Percentiles rank a stretch among this genome's conserved stretches.
phyloP scores from a whole-genome alignment of 495 filamentous ascomycete genomes.

The Terfezia boudieri region DNA sequence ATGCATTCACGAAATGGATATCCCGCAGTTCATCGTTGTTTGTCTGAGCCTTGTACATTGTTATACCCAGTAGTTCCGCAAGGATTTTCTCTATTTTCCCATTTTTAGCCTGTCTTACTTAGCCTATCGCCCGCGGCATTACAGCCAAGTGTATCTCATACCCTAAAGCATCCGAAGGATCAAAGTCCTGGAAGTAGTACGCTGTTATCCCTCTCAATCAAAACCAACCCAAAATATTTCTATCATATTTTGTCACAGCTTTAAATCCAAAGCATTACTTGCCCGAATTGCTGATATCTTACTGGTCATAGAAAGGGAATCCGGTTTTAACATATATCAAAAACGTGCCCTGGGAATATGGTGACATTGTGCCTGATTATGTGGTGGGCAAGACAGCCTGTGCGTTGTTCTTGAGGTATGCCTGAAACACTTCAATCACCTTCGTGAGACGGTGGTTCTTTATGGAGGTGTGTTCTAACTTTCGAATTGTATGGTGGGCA shows the following conservation, averaged over 20 bases:
- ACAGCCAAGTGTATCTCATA: not conserved
- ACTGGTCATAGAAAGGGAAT: constrained; percentile 59
- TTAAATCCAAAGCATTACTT: not conserved
- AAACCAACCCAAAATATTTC: not conserved
- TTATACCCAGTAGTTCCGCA: not conserved
- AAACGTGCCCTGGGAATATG: constrained; percentile 86
- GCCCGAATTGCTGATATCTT: not conserved
- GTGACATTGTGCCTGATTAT: constrained; percentile 84
- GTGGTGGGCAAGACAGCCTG: constrained; percentile 72
- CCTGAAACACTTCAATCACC: not conserved
- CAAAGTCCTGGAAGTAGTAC: no score
- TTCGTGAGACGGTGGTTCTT: not conserved
- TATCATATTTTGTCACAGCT: not conserved
- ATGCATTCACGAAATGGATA: not conserved
- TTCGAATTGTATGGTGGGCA: not conserved
- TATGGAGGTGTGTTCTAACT: not conserved
- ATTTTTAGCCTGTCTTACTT: no score
- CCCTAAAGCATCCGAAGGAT: no score
- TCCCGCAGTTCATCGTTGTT: not conserved
- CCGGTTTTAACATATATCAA: constrained; percentile 67
- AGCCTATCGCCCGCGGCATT: no score
- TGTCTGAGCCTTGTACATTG: not conserved
- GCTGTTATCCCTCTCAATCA: no score
- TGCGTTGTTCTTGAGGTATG: constrained; percentile 52
- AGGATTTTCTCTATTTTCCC: no score